Evolutionary conservation across 164 flowering plant species (phyloP), one percentile per base, ranked within the genome.

Genomic region (Vitis riparia): DNA sequence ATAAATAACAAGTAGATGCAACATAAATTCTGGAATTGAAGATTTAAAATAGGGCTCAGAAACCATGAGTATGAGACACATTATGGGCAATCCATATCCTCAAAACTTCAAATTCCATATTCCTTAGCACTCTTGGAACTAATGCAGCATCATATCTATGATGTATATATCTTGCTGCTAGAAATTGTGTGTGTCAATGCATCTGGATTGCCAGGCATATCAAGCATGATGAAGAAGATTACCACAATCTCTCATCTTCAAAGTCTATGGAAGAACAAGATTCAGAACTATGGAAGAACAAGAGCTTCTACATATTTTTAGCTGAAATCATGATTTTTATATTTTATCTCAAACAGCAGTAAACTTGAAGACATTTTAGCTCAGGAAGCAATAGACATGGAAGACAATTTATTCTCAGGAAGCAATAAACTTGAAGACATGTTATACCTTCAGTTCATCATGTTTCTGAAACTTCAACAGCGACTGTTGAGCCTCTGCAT

Each of bases 361-460:
- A 53, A 12, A 53, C n/a, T n/a, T 53, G 11, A 14, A 53, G n/a
- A 13, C 2, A 13, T 11, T 13, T 15, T 13, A 53, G n/a, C 7
- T 13, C 14, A 53, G 6, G 56, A n/a, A 11, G 14, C 56, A 11
- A 13, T 9, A 17, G 5, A 56, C 16, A 0, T 9, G n/a, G 27
- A 5, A 16, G 30, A 13, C 9, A 56, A 23, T 23, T n/a, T 56
- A 17, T n/a, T 19, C 29, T 56, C 29, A 10, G 59, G 15, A n/a
- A 23, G 59, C 59, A 55, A 16, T 55, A 55, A 55, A 55, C 19
- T 15, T 55, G 17, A 55, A 55, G 23, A 55, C 5, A 27, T 59
- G 2, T 27, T 59, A 27, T 61, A 61, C 64, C 64, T 61, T 32
- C 19, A 61, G 14, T n/a, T 61, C 64, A 61, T 61, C n/a, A 37